Percentiles rank a stretch among this genome's conserved stretches.
phyloP scores from a whole-genome alignment of 1,139 yeast species.

The Yamadazyma buinensis region DNA sequence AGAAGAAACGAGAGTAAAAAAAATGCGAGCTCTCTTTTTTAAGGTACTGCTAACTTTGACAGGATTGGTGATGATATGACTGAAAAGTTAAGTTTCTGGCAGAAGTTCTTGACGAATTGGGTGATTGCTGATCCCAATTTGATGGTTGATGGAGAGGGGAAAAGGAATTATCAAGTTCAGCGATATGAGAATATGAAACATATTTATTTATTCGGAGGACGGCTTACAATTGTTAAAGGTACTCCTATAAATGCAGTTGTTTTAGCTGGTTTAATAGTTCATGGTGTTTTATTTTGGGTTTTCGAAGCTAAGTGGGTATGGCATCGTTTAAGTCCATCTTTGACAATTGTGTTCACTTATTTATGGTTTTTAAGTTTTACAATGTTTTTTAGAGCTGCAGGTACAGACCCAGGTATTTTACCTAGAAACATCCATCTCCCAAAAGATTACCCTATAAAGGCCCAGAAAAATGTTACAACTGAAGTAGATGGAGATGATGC shows the following conservation, averaged over 20 bases:
- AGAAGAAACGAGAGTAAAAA: too few species aligned
- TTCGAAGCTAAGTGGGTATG: slow-evolving; percentile 55
- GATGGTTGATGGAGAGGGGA: slow-evolving; percentile 10
- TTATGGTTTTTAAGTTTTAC: slow-evolving; percentile 47
- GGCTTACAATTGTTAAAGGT: slow-evolving; percentile 44
- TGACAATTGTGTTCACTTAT: slow-evolving; percentile 57
- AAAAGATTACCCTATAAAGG: slow-evolving; percentile 13
- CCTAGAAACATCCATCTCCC: slow-evolving; percentile 67
- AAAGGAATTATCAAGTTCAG: slow-evolving; percentile 35
- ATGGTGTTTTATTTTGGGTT: slow-evolving; percentile 46
- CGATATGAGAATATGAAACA: slow-evolving; percentile 27
- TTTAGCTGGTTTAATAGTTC: slow-evolving; percentile 32
- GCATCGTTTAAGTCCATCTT: slow-evolving; percentile 53
- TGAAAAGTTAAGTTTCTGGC: slow-evolving; percentile 5
- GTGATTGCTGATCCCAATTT: slow-evolving; percentile 37
- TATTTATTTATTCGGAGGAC: slow-evolving; percentile 62
- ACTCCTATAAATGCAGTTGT: slow-evolving; percentile 34
- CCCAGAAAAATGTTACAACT: background rate
- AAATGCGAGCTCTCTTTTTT: too few species aligned
- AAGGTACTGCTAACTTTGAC: too few species aligned
- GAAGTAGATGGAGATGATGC: background rate
- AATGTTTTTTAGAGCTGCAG: slow-evolving; percentile 52
- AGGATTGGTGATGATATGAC: slow-evolving; percentile 5
- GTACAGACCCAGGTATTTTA: slow-evolving; percentile 69
- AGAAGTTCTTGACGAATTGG: slow-evolving; percentile 38